A percentile compares a stretch with the other conserved stretches of the same genome.
Conservation (phyloP, 495 filamentous ascomycete species). For the Xylaria palmicola region DNA sequence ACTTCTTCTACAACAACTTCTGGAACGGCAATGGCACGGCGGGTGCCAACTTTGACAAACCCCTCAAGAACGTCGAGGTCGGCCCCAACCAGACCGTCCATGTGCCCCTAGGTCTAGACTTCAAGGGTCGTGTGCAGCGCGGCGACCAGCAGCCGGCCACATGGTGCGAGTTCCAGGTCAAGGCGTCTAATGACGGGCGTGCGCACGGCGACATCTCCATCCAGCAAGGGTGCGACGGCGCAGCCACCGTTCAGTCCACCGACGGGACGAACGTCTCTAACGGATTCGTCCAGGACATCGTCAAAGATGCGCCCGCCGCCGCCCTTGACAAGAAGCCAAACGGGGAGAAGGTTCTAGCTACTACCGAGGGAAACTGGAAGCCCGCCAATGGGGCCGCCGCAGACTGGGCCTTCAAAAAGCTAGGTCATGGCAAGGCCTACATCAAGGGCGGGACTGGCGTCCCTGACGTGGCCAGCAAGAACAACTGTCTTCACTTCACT, state of each 20-base stretch:
- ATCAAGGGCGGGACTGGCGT: conserved; percentile 40
- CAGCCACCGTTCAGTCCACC: conserved; percentile 38
- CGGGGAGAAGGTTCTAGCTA: conserved; percentile 34
- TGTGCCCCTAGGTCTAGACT: conserved; percentile 30
- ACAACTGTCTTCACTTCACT: conserved; percentile 39
- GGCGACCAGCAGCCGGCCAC: conserved; percentile 38
- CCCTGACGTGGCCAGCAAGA: conserved; percentile 40
- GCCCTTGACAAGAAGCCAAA: conserved; percentile 34
- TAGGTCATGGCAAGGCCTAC: conserved; percentile 39
- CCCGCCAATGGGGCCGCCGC: conserved; percentile 41
- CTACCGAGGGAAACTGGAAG: conserved; percentile 44
- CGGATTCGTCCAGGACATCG: conserved; percentile 37
- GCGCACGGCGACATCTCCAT: conserved; percentile 45
- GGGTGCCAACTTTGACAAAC: conserved; percentile 46
- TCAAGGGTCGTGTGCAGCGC: conserved; percentile 48
- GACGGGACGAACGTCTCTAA: conserved; percentile 35
- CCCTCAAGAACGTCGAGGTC: conserved; percentile 35
- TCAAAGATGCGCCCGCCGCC: conserved; percentile 34
- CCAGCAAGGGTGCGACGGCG: conserved; percentile 45
- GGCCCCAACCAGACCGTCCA: conserved; percentile 26
- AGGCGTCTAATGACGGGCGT: conserved; percentile 36
- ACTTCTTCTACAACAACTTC: conserved; percentile 42
- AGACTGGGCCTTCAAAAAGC: conserved; percentile 36
- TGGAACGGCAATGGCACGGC: conserved; percentile 46
- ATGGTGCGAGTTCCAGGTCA: conserved; percentile 46